Evolutionary conservation across 2,329 filamentous ascomycete species (phyloP).

Genomic region (Hysterium pulicare): DNA sequence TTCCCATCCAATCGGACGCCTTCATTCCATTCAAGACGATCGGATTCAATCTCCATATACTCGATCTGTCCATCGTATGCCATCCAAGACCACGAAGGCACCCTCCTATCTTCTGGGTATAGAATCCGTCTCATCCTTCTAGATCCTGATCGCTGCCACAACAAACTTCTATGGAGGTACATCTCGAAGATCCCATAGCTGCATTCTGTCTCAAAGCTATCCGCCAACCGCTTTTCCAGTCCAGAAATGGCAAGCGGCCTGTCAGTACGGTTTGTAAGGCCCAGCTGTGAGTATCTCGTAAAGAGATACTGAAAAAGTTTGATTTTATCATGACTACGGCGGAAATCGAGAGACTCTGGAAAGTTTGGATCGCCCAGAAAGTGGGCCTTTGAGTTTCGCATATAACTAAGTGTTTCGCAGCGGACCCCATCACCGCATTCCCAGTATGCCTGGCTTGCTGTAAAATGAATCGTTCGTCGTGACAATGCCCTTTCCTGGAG

Average conservation of each 20-base stretch:
- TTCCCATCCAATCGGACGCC: background rate
- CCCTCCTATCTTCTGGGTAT: background rate
- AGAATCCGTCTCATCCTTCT: background rate
- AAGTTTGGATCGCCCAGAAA: conserved; percentile 1
- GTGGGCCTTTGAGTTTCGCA: background rate
- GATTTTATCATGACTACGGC: background rate
- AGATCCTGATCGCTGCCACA: background rate
- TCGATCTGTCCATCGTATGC: background rate
- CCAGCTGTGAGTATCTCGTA: background rate
- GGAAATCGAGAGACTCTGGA: background rate
- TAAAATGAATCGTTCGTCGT: conserved; percentile 4
- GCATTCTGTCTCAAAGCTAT: background rate
- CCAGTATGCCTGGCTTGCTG: background rate
- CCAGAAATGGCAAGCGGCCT: background rate
- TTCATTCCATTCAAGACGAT: background rate
- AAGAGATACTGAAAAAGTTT: conserved; percentile 1
- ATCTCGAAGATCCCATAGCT: background rate
- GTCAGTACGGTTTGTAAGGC: background rate
- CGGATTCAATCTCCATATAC: background rate
- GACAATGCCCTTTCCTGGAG: conserved; percentile 3
- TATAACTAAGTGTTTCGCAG: background rate
- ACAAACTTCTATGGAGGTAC: background rate
- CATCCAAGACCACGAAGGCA: conserved; percentile 1
- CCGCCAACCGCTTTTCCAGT: background rate
- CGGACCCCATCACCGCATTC: conserved; percentile 4